Conservation (phyloP, 495 filamentous ascomycete genomes). For the Tetracladium setigerum region DNA sequence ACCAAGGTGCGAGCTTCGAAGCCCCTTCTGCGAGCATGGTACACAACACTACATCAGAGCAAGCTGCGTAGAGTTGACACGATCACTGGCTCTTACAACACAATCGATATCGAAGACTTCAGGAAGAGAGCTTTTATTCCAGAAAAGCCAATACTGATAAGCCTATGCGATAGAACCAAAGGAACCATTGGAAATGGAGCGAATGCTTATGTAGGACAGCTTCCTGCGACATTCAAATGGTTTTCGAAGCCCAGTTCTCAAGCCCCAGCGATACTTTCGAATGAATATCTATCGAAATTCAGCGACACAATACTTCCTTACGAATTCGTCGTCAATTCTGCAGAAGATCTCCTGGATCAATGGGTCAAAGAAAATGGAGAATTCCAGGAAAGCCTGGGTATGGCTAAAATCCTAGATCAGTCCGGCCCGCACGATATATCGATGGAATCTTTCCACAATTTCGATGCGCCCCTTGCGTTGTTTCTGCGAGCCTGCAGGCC, state of each 20-base stretch:
- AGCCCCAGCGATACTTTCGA: background rate
- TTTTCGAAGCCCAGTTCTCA: slow-evolving; percentile 4
- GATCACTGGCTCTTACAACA: slow-evolving; percentile 4
- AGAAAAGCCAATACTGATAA: slow-evolving; percentile 20
- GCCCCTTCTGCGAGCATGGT: no score
- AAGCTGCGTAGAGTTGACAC: no score
- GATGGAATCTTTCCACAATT: slow-evolving; percentile 10
- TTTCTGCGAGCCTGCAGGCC: slow-evolving; percentile 9
- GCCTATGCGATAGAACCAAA: background rate
- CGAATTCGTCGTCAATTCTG: slow-evolving; percentile 8
- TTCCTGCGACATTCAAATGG: slow-evolving; percentile 19
- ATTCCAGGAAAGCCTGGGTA: background rate
- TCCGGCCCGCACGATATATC: background rate
- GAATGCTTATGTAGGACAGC: no score
- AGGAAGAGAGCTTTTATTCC: slow-evolving; percentile 18
- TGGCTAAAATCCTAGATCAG: background rate
- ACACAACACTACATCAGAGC: no score
- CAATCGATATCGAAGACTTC: slow-evolving; percentile 17
- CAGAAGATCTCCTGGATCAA: background rate
- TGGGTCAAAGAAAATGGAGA: background rate
- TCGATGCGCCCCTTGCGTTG: slow-evolving; percentile 13
- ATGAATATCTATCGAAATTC: slow-evolving; percentile 13
- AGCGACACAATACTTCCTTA: slow-evolving; percentile 18
- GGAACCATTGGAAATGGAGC: background rate
- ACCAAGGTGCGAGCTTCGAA: no score